A percentile compares a stretch with the other conserved stretches of the same genome.
phyloP scores from a whole-genome alignment of 2,329 filamentous ascomycete genomes.

The Coniosporium tulheliwenetii region DNA sequence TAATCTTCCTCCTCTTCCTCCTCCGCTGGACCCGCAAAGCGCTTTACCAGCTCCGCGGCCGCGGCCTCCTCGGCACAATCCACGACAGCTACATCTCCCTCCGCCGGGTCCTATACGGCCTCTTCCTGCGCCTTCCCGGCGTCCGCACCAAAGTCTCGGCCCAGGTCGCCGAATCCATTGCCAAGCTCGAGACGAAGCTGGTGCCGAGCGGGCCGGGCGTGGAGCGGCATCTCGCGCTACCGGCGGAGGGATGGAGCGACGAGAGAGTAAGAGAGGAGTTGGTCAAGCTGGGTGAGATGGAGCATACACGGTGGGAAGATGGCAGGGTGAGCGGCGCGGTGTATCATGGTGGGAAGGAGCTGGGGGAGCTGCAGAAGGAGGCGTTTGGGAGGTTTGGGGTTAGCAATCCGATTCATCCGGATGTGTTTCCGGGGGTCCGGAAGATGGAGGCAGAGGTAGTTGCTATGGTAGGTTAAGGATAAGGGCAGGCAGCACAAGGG shows the following conservation, averaged over 20 bases:
- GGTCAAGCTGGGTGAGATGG: slow-evolving; percentile 62
- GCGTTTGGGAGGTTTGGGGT: slow-evolving; percentile 92
- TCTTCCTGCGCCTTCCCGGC: slow-evolving; percentile 74
- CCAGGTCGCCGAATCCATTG: slow-evolving; percentile 65
- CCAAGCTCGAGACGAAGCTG: slow-evolving; percentile 71
- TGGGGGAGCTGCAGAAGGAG: slow-evolving; percentile 75
- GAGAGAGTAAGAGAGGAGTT: slow-evolving; percentile 72
- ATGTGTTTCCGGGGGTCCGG: slow-evolving; percentile 91
- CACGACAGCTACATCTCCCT: slow-evolving; percentile 57
- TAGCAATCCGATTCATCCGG: slow-evolving; percentile 90
- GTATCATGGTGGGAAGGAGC: slow-evolving; percentile 77
- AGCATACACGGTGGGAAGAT: slow-evolving; percentile 95
- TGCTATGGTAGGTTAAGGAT: slow-evolving; percentile 54
- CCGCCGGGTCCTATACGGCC: slow-evolving; percentile 62
- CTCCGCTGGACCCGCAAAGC: slow-evolving; percentile 67
- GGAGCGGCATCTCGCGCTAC: slow-evolving; percentile 59
- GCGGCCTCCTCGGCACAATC: slow-evolving; percentile 68
- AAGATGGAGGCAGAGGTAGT: slow-evolving; percentile 99
- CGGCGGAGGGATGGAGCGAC: slow-evolving; percentile 66
- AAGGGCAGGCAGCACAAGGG: slow-evolving; percentile 3
- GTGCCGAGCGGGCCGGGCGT: slow-evolving; percentile 56
- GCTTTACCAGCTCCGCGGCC: slow-evolving; percentile 75
- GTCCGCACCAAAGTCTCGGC: slow-evolving; percentile 74
- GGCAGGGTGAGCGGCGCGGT: slow-evolving; percentile 88
- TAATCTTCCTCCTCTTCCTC: slow-evolving; percentile 80